Evolutionary conservation across 306 rosid genomes (phyloP).

Genomic region (Cyclanthera cordifolia): DNA sequence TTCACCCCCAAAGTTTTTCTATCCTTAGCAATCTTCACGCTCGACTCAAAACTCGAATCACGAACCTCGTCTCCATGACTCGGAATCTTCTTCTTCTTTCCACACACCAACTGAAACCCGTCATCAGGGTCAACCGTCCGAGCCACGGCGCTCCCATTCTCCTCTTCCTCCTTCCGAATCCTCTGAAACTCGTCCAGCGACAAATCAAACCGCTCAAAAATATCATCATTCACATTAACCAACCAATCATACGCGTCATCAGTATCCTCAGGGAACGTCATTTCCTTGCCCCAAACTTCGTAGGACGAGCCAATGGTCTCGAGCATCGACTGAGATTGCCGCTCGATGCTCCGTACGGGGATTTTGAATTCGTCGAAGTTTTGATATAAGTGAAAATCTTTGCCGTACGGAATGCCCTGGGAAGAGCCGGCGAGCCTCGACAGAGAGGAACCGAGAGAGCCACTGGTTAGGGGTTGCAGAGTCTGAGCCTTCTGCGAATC

Average conservation of each 20-base stretch:
- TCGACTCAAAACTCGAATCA: constrained; percentile 16
- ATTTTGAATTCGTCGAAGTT: constrained; percentile 58
- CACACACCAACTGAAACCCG: constrained; percentile 55
- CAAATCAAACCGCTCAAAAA: constrained; percentile 44
- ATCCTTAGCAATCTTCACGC: constrained; percentile 51
- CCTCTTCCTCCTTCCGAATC: constrained; percentile 37
- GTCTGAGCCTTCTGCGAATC: constrained; percentile 24
- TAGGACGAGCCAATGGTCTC: constrained; percentile 36
- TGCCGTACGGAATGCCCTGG: constrained; percentile 41
- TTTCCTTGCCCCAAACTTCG: constrained; percentile 36
- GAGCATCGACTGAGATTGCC: constrained; percentile 49
- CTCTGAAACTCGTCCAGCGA: constrained; percentile 52
- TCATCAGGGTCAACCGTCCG: constrained; percentile 24
- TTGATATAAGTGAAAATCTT: constrained; percentile 52
- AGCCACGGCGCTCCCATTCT: constrained; percentile 20
- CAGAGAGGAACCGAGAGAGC: constrained; percentile 41
- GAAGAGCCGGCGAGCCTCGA: constrained; percentile 51
- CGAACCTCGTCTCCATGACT: constrained; percentile 14
- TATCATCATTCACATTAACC: constrained; percentile 60
- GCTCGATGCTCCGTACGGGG: constrained; percentile 39
- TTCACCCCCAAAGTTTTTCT: constrained; percentile 35
- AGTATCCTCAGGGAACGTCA: constrained; percentile 34
- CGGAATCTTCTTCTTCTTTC: constrained; percentile 45
- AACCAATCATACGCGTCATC: constrained; percentile 70
- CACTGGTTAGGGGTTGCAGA: constrained; percentile 30